Evolutionary conservation across 208 protist genomes (phyloP).

Genomic region (Sergeia podlipaevii): DNA sequence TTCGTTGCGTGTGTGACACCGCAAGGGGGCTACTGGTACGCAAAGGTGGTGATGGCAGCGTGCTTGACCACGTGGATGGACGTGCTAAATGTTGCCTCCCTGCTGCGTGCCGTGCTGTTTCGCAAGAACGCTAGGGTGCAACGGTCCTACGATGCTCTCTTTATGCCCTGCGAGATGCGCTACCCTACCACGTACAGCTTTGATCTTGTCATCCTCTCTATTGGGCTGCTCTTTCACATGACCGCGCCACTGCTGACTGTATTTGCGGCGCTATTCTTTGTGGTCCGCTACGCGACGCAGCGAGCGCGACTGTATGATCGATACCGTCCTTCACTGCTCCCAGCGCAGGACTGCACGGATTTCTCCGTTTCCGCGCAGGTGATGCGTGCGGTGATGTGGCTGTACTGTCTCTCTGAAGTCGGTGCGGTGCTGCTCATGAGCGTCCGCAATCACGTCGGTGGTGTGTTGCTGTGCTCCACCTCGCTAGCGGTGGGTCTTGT

Average conservation of each 20-base stretch:
- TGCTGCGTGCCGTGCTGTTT: slow-evolving; percentile 45
- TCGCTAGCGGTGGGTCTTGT: slow-evolving; percentile 32
- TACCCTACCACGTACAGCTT: slow-evolving; percentile 59
- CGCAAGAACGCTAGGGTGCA: slow-evolving; percentile 50
- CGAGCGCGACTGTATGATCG: slow-evolving; percentile 64
- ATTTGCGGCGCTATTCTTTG: slow-evolving; percentile 63
- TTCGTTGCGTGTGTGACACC: slow-evolving; percentile 72
- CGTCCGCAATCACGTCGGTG: slow-evolving; percentile 40
- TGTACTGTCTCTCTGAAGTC: slow-evolving; percentile 58
- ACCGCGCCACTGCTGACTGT: slow-evolving; percentile 64
- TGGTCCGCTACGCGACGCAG: slow-evolving; percentile 68
- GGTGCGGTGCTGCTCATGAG: slow-evolving; percentile 62
- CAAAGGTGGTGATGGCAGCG: slow-evolving; percentile 62
- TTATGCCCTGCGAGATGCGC: slow-evolving; percentile 46
- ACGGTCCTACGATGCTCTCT: slow-evolving; percentile 72
- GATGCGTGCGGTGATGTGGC: slow-evolving; percentile 56
- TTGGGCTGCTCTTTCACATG: slow-evolving; percentile 86
- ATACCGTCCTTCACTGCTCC: slow-evolving; percentile 43
- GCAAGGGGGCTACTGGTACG: slow-evolving; percentile 78
- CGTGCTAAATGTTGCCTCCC: slow-evolving; percentile 44
- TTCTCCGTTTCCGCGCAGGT: slow-evolving; percentile 64
- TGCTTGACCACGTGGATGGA: slow-evolving; percentile 64
- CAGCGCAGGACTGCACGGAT: slow-evolving; percentile 64
- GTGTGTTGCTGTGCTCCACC: slow-evolving; percentile 46
- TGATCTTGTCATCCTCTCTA: slow-evolving; percentile 70